Conservation (phyloP, 208 protist species). For the Entamoeba dispar region DNA sequence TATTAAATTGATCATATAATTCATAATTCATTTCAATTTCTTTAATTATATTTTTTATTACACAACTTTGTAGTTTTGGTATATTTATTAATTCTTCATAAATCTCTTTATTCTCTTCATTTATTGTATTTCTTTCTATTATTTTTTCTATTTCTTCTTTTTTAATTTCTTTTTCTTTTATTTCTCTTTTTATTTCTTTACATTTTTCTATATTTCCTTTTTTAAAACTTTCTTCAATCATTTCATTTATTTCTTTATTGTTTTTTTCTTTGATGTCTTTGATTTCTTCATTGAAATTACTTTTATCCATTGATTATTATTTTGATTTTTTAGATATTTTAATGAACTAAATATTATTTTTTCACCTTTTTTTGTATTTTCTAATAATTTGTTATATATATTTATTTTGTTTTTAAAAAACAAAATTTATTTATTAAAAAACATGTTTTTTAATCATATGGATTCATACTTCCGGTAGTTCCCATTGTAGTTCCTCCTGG, state of each 20-base stretch:
- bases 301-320: no score
- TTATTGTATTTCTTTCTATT: not conserved
- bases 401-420: no score
- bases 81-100: not conserved
- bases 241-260: not conserved
- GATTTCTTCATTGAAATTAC: no score
- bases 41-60: not conserved
- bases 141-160: not conserved
- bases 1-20: not conserved
- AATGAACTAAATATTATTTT: no score
- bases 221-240: not conserved
- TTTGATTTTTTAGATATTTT: no score
- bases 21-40: not conserved
- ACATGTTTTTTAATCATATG: not conserved
- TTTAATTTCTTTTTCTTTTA: not conserved
- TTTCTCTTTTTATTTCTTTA: not conserved
- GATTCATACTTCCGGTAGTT: not conserved
- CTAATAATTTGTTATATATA: no score
- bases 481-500: not conserved
- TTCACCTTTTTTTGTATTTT: no score
- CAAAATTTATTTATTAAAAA: not conserved
- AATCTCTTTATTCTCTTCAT: not conserved
- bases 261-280: no score
- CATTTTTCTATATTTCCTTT: not conserved
- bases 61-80: not conserved